Evolutionary conservation across 306 rosid species (phyloP).

Genomic region (Trichosanthes truncata): DNA sequence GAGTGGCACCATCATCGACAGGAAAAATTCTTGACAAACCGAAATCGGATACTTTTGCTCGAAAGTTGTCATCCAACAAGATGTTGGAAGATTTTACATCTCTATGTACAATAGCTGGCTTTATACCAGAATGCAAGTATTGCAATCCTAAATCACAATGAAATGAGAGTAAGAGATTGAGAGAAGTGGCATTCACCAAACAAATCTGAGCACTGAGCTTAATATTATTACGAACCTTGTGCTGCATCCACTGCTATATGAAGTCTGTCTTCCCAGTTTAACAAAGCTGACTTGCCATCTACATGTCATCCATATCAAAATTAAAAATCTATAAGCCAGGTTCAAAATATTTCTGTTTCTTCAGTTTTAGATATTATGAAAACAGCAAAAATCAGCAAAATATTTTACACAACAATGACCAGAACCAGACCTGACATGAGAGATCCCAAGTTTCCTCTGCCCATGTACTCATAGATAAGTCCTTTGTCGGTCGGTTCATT

Average conservation of each 20-base stretch:
- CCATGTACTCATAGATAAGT: slow-evolving; percentile 51
- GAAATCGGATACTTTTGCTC: slow-evolving; percentile 14
- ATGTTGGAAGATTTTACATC: slow-evolving; percentile 17
- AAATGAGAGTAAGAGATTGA: background rate
- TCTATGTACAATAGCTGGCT: slow-evolving; percentile 18
- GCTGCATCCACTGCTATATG: slow-evolving; percentile 17
- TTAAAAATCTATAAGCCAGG: background rate
- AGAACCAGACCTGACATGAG: slow-evolving; percentile 25
- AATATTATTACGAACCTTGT: slow-evolving; percentile 1
- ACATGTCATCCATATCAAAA: background rate
- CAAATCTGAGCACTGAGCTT: background rate
- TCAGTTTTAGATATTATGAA: background rate
- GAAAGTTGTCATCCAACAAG: slow-evolving; percentile 7
- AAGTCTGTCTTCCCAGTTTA: slow-evolving; percentile 12
- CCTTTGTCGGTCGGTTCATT: slow-evolving; percentile 33
- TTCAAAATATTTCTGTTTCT: background rate
- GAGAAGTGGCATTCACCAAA: background rate
- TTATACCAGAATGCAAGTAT: slow-evolving; percentile 10
- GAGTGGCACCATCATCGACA: slow-evolving; percentile 9
- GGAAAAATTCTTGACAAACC: slow-evolving; percentile 18
- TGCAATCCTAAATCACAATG: slow-evolving; percentile 11
- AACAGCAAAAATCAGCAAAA: background rate
- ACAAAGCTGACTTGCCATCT: slow-evolving; percentile 4
- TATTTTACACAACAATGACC: background rate
- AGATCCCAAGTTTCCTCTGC: slow-evolving; percentile 34